A percentile compares a stretch with the other conserved stretches of the same genome.
Evolutionary conservation across 176 grass and related monocot genomes (phyloP).

Genomic region (Cenchrus americanus): DNA sequence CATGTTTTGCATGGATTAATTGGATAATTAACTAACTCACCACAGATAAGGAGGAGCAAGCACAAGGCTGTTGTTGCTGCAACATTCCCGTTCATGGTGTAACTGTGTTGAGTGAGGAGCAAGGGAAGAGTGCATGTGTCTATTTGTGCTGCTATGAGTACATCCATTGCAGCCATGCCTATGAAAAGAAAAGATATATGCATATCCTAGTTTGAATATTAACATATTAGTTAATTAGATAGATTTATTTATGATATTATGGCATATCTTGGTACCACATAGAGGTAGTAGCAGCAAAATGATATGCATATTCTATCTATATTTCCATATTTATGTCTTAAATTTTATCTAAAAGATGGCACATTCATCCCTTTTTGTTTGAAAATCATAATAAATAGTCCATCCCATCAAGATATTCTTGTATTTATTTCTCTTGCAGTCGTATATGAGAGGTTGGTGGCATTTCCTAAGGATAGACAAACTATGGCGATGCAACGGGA

Average conservation of each 20-base stretch:
- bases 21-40: slow-evolving; percentile 10
- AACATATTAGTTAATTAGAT: not conserved
- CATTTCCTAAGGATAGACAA: too few species aligned
- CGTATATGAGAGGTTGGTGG: too few species aligned
- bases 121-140: not conserved
- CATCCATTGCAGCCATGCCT: not conserved
- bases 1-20: not conserved
- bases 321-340: too few species aligned
- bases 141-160: not conserved
- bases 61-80: not conserved
- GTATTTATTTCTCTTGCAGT: too few species aligned
- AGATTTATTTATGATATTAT: not conserved
- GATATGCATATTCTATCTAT: too few species aligned
- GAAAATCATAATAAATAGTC: too few species aligned
- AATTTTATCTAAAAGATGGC: too few species aligned
- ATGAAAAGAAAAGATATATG: not conserved
- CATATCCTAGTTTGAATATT: not conserved
- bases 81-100: slow-evolving; percentile 1
- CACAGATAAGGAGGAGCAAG: slow-evolving; percentile 11
- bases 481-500: too few species aligned
- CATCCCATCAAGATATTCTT: too few species aligned
- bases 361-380: too few species aligned
- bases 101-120: not conserved
- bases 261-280: not conserved
- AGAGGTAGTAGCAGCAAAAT: not conserved